These are phyloP conservation scores for Micractinium sp. DNA, from an alignment of 139 green algal genomes.

Conservation along the genomic window DNA sequence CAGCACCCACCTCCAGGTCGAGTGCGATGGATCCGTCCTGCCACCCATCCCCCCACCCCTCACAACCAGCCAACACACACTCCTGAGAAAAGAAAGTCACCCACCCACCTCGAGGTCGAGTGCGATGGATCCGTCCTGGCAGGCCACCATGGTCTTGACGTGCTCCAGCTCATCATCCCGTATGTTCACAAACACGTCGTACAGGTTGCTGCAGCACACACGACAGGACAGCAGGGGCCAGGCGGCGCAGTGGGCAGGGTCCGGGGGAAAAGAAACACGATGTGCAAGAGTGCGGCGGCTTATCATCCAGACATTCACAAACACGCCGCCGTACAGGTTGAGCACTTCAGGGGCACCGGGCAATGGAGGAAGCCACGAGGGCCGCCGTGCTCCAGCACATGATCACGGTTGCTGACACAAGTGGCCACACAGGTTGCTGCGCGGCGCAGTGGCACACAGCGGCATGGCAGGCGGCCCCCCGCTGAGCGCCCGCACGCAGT, in stretches of 20 bases:
- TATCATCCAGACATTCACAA: too few relatives aligned
- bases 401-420: too few relatives aligned
- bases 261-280: background rate
- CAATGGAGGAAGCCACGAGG: too few relatives aligned
- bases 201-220: slow-evolving; percentile 72
- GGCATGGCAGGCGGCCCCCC: too few relatives aligned
- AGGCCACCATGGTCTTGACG: slow-evolving; percentile 92
- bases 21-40: slow-evolving; percentile 47
- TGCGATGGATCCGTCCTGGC: slow-evolving; percentile 54
- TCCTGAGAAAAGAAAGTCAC: background rate
- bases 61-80: too few relatives aligned
- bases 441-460: background rate
- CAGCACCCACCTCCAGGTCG: background rate
- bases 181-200: slow-evolving; percentile 93
- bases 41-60: slow-evolving; percentile 43
- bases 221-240: too few relatives aligned
- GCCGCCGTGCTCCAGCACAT: too few relatives aligned
- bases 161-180: slow-evolving; percentile 94
- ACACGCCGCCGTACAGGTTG: too few relatives aligned
- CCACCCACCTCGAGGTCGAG: slow-evolving; percentile 1
- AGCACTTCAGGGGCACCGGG: too few relatives aligned
- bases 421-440: slow-evolving; percentile 74
- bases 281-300: too few relatives aligned
- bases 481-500: too few relatives aligned
- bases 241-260: background rate